Evolutionary conservation across 2,329 filamentous ascomycete genomes (phyloP).

Genomic region (Venturia pyrina): DNA sequence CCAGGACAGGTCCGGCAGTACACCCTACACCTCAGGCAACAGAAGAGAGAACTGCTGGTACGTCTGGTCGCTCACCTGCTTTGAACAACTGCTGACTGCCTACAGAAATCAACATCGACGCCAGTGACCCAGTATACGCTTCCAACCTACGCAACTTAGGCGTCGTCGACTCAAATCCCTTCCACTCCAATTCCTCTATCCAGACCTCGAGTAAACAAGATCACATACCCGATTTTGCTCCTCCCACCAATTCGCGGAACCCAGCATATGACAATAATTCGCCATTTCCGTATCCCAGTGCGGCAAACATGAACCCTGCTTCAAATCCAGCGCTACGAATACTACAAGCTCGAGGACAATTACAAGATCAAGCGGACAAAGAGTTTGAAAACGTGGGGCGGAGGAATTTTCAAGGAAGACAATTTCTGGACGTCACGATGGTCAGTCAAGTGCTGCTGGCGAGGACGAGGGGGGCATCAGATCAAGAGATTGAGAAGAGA

Average conservation of each 20-base stretch:
- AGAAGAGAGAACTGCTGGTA: slow-evolving; percentile 30
- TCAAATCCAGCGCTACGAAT: slow-evolving; percentile 46
- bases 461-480: background rate
- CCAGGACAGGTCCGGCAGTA: slow-evolving; percentile 29
- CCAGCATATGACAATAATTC: slow-evolving; percentile 24
- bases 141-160: slow-evolving; percentile 63
- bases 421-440: slow-evolving; percentile 34
- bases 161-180: slow-evolving; percentile 47
- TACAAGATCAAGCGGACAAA: slow-evolving; percentile 42
- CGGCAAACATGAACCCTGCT: slow-evolving; percentile 16
- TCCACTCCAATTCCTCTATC: slow-evolving; percentile 44
- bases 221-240: slow-evolving; percentile 19
- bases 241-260: background rate
- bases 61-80: slow-evolving; percentile 6
- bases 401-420: slow-evolving; percentile 30
- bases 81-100: background rate
- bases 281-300: slow-evolving; percentile 17
- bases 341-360: slow-evolving; percentile 40
- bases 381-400: slow-evolving; percentile 40
- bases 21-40: slow-evolving; percentile 30
- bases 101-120: slow-evolving; percentile 49
- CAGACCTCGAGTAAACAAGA: slow-evolving; percentile 21
- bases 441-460: slow-evolving; percentile 21
- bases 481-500: slow-evolving; percentile 12
- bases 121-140: slow-evolving; percentile 57